A percentile compares a stretch with the other conserved stretches of the same genome.
Evolutionary conservation across 306 rosid species (phyloP).

Genomic region (Trifolium fragiferum): DNA sequence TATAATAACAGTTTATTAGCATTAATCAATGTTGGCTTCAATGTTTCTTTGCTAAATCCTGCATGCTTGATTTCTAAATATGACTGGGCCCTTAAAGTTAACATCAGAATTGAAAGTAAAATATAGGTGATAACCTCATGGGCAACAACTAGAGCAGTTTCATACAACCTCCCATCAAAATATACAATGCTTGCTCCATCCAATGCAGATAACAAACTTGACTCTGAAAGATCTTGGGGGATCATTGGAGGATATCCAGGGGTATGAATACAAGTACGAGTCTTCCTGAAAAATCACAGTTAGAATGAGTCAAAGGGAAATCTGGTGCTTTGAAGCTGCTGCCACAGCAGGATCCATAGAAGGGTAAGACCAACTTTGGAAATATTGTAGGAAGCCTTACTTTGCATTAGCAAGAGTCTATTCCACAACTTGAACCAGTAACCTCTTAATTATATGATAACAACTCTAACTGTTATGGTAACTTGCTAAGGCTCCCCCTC

Average conservation of each 20-base stretch:
- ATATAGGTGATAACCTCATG: conserved; percentile 71
- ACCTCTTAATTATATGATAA: conserved; percentile 8
- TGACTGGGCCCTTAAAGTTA: conserved; percentile 15
- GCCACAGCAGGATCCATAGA: not conserved
- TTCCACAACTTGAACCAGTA: conserved; percentile 2
- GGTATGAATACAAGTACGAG: conserved; percentile 92
- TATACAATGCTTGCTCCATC: conserved; percentile 80
- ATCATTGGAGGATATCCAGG: conserved; percentile 90
- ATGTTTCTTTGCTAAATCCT: conserved; percentile 28
- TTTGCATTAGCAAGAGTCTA: conserved; percentile 12
- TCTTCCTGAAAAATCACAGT: conserved; percentile 66
- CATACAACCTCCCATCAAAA: conserved; percentile 75
- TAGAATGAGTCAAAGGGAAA: conserved; percentile 35
- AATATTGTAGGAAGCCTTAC: not conserved
- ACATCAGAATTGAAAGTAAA: conserved; percentile 36
- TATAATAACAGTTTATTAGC: not conserved
- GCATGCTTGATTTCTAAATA: conserved; percentile 37
- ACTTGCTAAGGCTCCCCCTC: not conserved
- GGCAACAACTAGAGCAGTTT: conserved; percentile 85
- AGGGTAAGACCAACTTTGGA: conserved; percentile 6
- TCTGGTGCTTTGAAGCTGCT: not conserved
- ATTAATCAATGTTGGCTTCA: not conserved
- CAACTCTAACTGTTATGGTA: not conserved
- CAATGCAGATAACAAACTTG: conserved; percentile 70
- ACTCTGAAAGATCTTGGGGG: conserved; percentile 70